These are phyloP conservation scores for Grifola frondosa DNA, from an alignment of 1,284 basidiomycete genomes.

Conservation along the genomic window DNA sequence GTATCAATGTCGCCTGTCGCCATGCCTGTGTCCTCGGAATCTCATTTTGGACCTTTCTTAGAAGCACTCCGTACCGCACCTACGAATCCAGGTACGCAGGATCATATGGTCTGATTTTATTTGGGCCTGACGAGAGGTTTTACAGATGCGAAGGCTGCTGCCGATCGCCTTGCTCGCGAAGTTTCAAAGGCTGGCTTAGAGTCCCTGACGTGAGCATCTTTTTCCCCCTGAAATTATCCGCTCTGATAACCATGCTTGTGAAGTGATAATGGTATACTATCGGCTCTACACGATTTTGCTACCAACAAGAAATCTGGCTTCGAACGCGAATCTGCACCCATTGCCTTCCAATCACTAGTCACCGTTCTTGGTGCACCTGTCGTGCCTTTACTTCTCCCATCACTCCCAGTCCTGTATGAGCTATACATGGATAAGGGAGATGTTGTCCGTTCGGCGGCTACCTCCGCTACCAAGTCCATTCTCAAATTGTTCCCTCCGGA, in stretches of 20 bases:
- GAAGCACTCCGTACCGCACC: constrained; percentile 68
- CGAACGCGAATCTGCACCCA: constrained; percentile 89
- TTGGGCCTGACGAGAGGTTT: constrained; percentile 7
- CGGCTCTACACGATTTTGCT: constrained; percentile 70
- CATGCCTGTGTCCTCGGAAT: constrained; percentile 43
- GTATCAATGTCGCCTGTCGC: constrained; percentile 55
- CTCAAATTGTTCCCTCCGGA: constrained; percentile 86
- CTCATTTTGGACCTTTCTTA: constrained; percentile 52
- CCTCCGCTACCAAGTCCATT: constrained; percentile 82
- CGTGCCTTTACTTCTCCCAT: constrained; percentile 82
- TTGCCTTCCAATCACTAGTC: constrained; percentile 81
- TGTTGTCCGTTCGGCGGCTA: constrained; percentile 83
- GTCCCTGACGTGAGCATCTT: constrained; percentile 54
- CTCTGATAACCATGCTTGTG: constrained; percentile 13
- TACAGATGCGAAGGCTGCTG: constrained; percentile 76
- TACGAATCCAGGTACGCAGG: constrained; percentile 63
- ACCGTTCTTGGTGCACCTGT: constrained; percentile 71
- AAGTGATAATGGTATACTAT: constrained; percentile 65
- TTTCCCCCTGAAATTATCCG: constrained; percentile 6
- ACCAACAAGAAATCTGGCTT: constrained; percentile 89
- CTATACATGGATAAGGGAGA: constrained; percentile 95
- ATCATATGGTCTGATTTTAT: background rate
- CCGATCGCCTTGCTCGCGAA: constrained; percentile 73
- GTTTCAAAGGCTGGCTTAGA: constrained; percentile 64
- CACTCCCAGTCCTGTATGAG: constrained; percentile 80